Conservation (phyloP, 768 basidiomycete genomes). For the Serendipita sp. region DNA sequence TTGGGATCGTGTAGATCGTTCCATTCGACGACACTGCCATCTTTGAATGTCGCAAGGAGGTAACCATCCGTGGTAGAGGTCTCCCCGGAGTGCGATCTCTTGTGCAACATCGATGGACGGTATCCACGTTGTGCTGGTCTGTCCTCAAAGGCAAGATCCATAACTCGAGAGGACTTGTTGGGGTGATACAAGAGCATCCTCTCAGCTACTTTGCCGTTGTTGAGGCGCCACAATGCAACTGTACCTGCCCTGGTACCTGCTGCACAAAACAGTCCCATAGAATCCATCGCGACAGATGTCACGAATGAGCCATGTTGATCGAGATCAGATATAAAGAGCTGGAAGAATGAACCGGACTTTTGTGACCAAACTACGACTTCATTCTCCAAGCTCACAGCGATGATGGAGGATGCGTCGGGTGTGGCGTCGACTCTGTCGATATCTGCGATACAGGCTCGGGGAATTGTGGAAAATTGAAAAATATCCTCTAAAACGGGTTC, state of each 20-base stretch:
- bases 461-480: conserved; percentile 49
- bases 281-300: conserved; percentile 47
- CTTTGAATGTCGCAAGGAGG: neutral
- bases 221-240: conserved; percentile 46
- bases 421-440: conserved; percentile 66
- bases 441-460: conserved; percentile 69
- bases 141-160: conserved; percentile 26
- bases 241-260: conserved; percentile 55
- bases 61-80: neutral
- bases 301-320: conserved; percentile 8
- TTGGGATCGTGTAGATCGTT: neutral
- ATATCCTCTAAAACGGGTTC: conserved; percentile 9
- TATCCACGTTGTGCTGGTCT: conserved; percentile 17
- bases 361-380: conserved; percentile 56
- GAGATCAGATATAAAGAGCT: conserved; percentile 29
- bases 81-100: conserved; percentile 21
- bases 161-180: conserved; percentile 21
- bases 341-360: conserved; percentile 35
- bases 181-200: neutral
- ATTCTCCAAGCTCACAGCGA: conserved; percentile 63
- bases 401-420: conserved; percentile 44
- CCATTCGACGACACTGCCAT: neutral
- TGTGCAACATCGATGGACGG: conserved; percentile 17
- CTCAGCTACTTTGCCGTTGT: neutral
- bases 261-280: conserved; percentile 43